phyloP scores from a whole-genome alignment of 1,284 basidiomycete genomes.

The Trametes sp. region DNA sequence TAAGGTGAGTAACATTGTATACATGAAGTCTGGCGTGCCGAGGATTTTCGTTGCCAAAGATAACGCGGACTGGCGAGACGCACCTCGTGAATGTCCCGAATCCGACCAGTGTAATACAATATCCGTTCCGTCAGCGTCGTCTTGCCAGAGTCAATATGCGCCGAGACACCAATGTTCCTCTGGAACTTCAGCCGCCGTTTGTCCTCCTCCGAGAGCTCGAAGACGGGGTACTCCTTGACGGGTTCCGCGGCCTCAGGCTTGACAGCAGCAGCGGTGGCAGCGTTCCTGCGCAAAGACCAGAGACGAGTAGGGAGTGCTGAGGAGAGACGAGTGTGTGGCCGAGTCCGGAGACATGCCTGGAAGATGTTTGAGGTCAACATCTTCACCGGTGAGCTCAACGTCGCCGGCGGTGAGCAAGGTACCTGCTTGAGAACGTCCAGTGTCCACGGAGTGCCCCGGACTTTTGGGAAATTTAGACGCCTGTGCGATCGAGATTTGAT shows the following conservation, averaged over 20 bases:
- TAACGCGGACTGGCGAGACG: constrained; percentile 15
- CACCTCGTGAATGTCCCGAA: constrained; percentile 97
- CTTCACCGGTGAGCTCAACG: constrained; percentile 27
- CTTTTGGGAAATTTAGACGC: constrained; percentile 16
- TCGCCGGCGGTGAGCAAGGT: constrained; percentile 28
- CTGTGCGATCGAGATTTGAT: constrained; percentile 6
- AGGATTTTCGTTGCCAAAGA: background rate
- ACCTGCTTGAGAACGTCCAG: background rate
- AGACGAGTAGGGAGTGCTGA: constrained; percentile 14
- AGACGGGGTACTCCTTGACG: constrained; percentile 40
- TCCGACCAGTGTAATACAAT: constrained; percentile 96
- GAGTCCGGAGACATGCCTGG: constrained; percentile 31
- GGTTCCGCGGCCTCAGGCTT: constrained; percentile 25
- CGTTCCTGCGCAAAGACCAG: constrained; percentile 28
- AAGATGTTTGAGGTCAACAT: constrained; percentile 30
- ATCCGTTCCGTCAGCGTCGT: constrained; percentile 99
- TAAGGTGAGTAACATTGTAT: background rate
- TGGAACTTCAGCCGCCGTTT: constrained; percentile 65
- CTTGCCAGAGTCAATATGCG: constrained; percentile 98
- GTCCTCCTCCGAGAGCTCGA: constrained; percentile 66
- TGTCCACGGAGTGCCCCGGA: background rate
- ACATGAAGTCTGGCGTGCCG: background rate
- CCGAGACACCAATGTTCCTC: constrained; percentile 87
- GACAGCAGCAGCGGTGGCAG: constrained; percentile 38
- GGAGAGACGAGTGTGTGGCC: constrained; percentile 24